These are phyloP conservation scores for Fraxinus albicans DNA, from an alignment of 305 asterid genomes.

Conservation along the genomic window DNA sequence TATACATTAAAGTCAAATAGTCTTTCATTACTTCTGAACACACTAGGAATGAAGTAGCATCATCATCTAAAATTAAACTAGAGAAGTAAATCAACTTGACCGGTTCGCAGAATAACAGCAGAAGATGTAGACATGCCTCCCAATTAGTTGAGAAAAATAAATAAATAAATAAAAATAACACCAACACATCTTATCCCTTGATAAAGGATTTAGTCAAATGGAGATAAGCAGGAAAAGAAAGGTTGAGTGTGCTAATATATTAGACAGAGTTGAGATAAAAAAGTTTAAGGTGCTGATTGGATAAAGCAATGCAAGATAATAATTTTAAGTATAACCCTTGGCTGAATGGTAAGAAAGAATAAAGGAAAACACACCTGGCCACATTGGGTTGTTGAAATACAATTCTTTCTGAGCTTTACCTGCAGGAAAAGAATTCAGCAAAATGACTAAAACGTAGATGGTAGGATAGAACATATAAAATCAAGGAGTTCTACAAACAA, in stretches of 20 bases:
- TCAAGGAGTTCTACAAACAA: background rate
- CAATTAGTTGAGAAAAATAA: background rate
- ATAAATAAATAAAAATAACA: too few species aligned
- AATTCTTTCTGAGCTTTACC: constrained; percentile 46
- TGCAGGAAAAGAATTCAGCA: constrained; percentile 24
- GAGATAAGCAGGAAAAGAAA: background rate
- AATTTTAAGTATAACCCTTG: background rate
- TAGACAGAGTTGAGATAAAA: background rate
- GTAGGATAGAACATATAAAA: constrained; percentile 1
- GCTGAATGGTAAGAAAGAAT: background rate
- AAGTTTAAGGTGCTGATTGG: background rate
- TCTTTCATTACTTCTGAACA: background rate
- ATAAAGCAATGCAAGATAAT: background rate
- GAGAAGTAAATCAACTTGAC: background rate
- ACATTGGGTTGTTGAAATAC: constrained; percentile 91
- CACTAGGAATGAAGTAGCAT: background rate
- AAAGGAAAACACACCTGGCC: constrained; percentile 71
- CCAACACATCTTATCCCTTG: background rate
- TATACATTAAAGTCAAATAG: background rate
- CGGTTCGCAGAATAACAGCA: background rate
- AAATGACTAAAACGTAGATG: background rate
- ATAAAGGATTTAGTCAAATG: background rate
- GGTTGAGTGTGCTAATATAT: background rate
- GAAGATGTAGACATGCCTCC: background rate
- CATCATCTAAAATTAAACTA: background rate